Evolutionary conservation across 345 rosid species (phyloP).

Genomic region (Linum lewisii): DNA sequence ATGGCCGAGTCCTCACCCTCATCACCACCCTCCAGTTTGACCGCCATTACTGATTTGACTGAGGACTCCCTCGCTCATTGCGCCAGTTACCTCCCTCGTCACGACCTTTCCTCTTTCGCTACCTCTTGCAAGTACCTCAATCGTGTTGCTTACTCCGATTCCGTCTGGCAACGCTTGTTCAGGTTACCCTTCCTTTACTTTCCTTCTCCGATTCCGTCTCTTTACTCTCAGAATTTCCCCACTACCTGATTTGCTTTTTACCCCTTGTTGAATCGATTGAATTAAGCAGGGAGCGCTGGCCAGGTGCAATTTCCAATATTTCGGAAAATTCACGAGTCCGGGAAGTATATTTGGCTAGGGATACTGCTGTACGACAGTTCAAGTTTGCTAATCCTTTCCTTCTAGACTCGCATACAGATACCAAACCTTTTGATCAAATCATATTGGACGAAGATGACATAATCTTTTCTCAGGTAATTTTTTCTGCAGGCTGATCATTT

Average conservation of each 20-base stretch:
- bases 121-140: slow-evolving; percentile 40
- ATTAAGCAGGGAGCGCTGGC: slow-evolving; percentile 39
- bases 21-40: background rate
- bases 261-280: background rate
- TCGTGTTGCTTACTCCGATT: slow-evolving; percentile 36
- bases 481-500: background rate
- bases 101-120: slow-evolving; percentile 41
- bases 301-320: slow-evolving; percentile 15
- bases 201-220: background rate
- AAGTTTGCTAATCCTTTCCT: slow-evolving; percentile 42
- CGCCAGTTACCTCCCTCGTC: slow-evolving; percentile 30
- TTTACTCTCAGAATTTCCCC: background rate
- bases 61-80: slow-evolving; percentile 46
- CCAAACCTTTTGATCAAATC: slow-evolving; percentile 26
- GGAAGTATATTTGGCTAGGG: slow-evolving; percentile 38
- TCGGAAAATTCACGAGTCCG: slow-evolving; percentile 25
- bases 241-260: background rate
- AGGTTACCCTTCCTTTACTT: slow-evolving; percentile 19
- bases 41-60: slow-evolving; percentile 33
- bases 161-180: slow-evolving; percentile 41
- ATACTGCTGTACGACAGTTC: slow-evolving; percentile 35
- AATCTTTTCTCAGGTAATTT: slow-evolving; percentile 38
- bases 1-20: background rate
- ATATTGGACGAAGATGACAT: slow-evolving; percentile 29
- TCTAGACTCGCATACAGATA: slow-evolving; percentile 12